A percentile compares a stretch with the other conserved stretches of the same genome.
These are phyloP conservation scores for Rhodotorula diobovata DNA, from an alignment of 768 basidiomycete genomes.

Conservation along the genomic window DNA sequence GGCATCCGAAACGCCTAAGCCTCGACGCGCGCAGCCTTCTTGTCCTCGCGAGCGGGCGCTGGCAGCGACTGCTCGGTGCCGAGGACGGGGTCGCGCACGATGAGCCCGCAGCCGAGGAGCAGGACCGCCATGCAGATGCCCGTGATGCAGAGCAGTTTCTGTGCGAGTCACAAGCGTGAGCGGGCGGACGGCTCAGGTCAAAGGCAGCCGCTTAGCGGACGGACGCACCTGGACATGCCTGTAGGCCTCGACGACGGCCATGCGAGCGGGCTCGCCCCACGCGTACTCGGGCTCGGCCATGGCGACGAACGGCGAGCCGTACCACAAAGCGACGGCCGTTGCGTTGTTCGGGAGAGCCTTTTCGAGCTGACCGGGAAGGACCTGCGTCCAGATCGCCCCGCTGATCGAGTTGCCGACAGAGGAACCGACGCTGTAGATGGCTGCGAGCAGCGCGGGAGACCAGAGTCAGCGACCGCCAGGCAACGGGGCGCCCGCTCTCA, in stretches of 20 bases:
- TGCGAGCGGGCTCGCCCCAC: conserved; percentile 23
- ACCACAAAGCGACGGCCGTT: background rate
- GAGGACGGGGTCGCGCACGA: conserved; percentile 17
- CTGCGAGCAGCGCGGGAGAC: background rate
- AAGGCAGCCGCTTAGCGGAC: background rate
- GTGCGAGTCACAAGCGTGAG: too few relatives aligned
- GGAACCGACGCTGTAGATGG: conserved; percentile 33
- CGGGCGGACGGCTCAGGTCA: too few relatives aligned
- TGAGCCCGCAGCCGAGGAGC: background rate
- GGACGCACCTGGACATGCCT: conserved; percentile 21
- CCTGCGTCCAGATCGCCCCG: conserved; percentile 46
- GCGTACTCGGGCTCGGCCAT: conserved; percentile 10
- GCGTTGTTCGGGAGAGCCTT: background rate
- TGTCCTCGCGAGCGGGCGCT: conserved; percentile 8
- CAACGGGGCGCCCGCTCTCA: too few relatives aligned
- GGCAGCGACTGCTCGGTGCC: conserved; percentile 25
- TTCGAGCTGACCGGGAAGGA: conserved; percentile 8
- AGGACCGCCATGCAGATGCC: conserved; percentile 19
- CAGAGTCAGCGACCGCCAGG: background rate
- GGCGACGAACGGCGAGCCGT: conserved; percentile 41
- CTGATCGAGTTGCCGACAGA: conserved; percentile 44
- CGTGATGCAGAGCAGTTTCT: conserved; percentile 33
- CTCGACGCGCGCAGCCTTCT: background rate
- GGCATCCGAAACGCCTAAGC: too few relatives aligned
- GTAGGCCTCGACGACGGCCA: conserved; percentile 33